Evolutionary conservation across 192 early-diverging fungal species (phyloP).

Genomic region (Mortierella alpina): DNA sequence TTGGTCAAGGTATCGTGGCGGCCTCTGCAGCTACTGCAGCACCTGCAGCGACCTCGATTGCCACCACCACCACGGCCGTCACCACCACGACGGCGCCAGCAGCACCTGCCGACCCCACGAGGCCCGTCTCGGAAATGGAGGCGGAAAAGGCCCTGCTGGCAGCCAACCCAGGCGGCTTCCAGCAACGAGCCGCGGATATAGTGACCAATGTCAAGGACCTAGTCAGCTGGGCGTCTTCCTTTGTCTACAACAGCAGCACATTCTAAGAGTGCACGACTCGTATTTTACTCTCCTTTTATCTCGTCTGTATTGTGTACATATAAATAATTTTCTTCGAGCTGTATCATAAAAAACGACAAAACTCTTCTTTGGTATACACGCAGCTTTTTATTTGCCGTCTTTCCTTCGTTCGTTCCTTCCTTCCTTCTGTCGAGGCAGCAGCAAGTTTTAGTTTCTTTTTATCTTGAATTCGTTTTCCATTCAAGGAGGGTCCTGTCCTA

Average conservation of each 20-base stretch:
- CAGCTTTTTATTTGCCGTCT: not conserved
- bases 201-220: slow-evolving; percentile 44
- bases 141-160: not conserved
- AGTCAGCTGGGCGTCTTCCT: slow-evolving; percentile 53
- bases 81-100: not conserved
- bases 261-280: slow-evolving; percentile 21
- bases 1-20: too few relatives aligned
- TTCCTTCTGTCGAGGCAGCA: too few relatives aligned
- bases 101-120: not conserved
- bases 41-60: not conserved
- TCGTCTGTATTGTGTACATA: too few relatives aligned
- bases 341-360: not conserved
- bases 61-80: not conserved
- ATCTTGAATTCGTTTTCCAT: too few relatives aligned
- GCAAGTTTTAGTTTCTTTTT: too few relatives aligned
- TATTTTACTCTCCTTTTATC: too few relatives aligned
- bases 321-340: not conserved
- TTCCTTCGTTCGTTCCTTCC: not conserved
- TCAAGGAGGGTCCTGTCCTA: not conserved
- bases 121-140: slow-evolving; percentile 1
- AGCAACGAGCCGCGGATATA: slow-evolving; percentile 40
- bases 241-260: slow-evolving; percentile 50
- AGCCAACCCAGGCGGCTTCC: slow-evolving; percentile 19
- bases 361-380: too few relatives aligned
- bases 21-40: not conserved